Base-by-base conservation (phyloP, 169 alveolate species). In the Eimeria praecox region DNA sequence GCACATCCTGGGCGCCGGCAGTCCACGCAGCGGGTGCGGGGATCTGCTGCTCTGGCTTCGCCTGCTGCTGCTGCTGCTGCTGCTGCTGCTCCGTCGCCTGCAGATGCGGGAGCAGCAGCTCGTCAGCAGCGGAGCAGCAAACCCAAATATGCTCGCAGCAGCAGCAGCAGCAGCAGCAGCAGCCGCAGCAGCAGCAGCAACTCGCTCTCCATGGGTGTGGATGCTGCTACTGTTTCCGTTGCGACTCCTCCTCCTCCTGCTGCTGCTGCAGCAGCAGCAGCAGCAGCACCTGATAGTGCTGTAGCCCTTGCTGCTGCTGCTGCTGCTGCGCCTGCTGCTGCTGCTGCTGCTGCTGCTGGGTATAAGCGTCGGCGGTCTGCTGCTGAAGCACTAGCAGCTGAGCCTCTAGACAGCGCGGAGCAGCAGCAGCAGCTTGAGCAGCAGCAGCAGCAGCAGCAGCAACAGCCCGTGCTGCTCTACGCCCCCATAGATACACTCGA, bases 371-470 rank as follows among this genome's bases (percentile, higher is more conserved):
- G 22, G 56, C 89, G 89, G 2, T 18, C 89, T 38, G 89, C 64
- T 49, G 89, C 89, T 44, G 89, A 80, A 46, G 89, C 89, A 24
- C 89, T 80, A 2, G 89, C 89, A 18, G 89, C 89, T 2, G 56
- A 42, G 42, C 89, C 89, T 18, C 40, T 46, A 46, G 89, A 80
- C 69, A 80, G 89, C 69, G 89, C 40, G 69, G 40, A 22, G 69
- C 89, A 80, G 69, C 89, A 42, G 64, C 66, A 80, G 64, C 69
- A 80, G 82, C 66, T 12, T 27, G 66, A 56, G 27, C 66, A 56
- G 66, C 66, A 56, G 66, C 87, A 38, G 89, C 89, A 80, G 89
- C 89, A 80, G 89, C 89, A 80, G 89, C 89, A 80, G 89, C 89
- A 80, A 69, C 89, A 80, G 38, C 69, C 30, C 4, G 49, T 27